Percentiles rank a stretch among this genome's conserved stretches.
These are phyloP conservation scores for Ormosia semicastrata DNA, from an alignment of 306 rosid species.

Conservation along the genomic window DNA sequence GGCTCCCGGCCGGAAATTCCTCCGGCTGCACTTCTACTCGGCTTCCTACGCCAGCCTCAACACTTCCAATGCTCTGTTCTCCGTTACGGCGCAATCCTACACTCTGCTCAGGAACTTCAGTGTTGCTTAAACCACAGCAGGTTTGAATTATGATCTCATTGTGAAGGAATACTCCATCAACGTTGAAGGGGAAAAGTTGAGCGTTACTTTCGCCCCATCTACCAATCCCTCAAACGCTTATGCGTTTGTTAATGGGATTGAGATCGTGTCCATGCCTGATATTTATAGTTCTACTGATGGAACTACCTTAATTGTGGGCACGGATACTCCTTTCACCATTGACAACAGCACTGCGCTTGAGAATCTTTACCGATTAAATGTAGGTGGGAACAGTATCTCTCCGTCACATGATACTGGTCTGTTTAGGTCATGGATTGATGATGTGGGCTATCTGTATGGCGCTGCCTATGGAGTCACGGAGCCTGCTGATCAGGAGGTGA, in stretches of 20 bases:
- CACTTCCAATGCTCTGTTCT: constrained; percentile 58
- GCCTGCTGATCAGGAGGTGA: constrained; percentile 49
- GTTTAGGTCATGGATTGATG: constrained; percentile 84
- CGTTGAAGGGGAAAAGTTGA: constrained; percentile 61
- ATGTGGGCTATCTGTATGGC: constrained; percentile 52
- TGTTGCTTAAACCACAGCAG: constrained; percentile 55
- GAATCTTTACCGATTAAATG: constrained; percentile 71
- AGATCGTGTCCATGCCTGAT: constrained; percentile 85
- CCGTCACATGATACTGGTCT: constrained; percentile 78
- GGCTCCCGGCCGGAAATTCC: constrained; percentile 49
- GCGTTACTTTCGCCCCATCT: constrained; percentile 71
- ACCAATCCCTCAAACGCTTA: constrained; percentile 48
- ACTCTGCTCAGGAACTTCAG: constrained; percentile 75
- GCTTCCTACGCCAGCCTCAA: constrained; percentile 54
- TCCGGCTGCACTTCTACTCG: constrained; percentile 61
- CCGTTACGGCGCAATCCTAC: constrained; percentile 52
- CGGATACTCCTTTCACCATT: neutral
- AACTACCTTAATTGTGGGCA: constrained; percentile 50
- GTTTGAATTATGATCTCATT: constrained; percentile 56
- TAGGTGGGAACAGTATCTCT: constrained; percentile 85
- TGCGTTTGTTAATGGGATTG: constrained; percentile 95
- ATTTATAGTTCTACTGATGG: constrained; percentile 52
- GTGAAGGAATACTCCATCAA: constrained; percentile 61
- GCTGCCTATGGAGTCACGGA: constrained; percentile 63
- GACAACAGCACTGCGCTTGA: constrained; percentile 72